Percentiles rank a stretch among this genome's conserved stretches.
Conservation (phyloP, 2,329 filamentous ascomycete genomes). For the Fulvia fulva region DNA sequence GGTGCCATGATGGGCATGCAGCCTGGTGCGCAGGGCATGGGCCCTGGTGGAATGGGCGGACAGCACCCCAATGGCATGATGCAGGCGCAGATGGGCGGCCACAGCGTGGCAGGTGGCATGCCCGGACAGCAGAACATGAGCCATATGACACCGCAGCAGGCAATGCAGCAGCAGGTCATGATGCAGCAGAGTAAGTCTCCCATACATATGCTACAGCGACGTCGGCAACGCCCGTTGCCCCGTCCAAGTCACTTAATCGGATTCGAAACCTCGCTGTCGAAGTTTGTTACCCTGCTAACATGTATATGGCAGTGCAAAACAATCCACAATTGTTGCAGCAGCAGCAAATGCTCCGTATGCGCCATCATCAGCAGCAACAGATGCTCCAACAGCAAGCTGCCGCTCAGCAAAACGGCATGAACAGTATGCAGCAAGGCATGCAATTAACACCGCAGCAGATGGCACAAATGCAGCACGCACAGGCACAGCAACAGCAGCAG, state of each 20-base stretch:
- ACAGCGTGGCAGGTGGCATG: constrained; percentile 45
- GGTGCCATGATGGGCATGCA: constrained; percentile 75
- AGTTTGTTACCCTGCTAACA: neutral
- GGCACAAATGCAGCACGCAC: constrained; percentile 33
- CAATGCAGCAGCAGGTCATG: constrained; percentile 37
- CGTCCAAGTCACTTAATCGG: too few species aligned
- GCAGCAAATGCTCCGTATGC: constrained; percentile 41
- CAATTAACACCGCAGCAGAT: constrained; percentile 35
- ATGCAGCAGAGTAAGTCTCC: constrained; percentile 34
- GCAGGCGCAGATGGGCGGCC: constrained; percentile 31
- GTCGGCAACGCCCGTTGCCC: too few species aligned
- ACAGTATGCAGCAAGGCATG: constrained; percentile 22
- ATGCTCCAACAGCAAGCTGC: constrained; percentile 36
- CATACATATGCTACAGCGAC: too few species aligned
- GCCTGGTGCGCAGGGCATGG: constrained; percentile 57
- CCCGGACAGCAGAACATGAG: constrained; percentile 67
- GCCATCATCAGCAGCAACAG: constrained; percentile 46
- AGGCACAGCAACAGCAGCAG: constrained; percentile 40
- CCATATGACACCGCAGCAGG: constrained; percentile 63
- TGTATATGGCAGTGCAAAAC: neutral
- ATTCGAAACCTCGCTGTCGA: too few species aligned
- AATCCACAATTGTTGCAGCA: constrained; percentile 9
- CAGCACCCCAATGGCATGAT: constrained; percentile 35
- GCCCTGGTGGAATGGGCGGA: constrained; percentile 30
- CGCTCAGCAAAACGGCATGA: constrained; percentile 33